Conservation (phyloP, 495 filamentous ascomycete species). For the Friedmanniomyces endolithicus region DNA sequence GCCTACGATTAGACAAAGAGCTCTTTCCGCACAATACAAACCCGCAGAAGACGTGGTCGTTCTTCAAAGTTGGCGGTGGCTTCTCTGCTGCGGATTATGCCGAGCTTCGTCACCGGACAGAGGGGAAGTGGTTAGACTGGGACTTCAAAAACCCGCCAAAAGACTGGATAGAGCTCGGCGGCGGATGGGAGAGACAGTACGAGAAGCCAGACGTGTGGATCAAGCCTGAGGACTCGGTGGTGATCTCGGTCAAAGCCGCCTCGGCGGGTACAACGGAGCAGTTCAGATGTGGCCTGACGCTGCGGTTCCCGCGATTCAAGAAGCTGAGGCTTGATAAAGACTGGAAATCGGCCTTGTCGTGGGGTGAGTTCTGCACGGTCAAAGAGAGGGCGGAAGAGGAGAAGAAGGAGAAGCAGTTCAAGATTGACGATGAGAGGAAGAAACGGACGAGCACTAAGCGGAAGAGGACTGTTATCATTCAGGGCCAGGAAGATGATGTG, state of each 20-base stretch:
- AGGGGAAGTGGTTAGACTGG: slow-evolving; percentile 86
- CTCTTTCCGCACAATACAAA: slow-evolving; percentile 43
- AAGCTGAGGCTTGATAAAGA: slow-evolving; percentile 65
- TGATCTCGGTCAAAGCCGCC: slow-evolving; percentile 83
- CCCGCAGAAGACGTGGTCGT: slow-evolving; percentile 70
- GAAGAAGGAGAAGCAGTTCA: slow-evolving; percentile 64
- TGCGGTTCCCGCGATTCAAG: slow-evolving; percentile 89
- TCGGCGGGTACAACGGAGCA: slow-evolving; percentile 58
- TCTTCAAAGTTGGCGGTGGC: slow-evolving; percentile 93
- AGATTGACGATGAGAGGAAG: slow-evolving; percentile 46
- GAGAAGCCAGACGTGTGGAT: slow-evolving; percentile 93
- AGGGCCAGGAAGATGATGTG: slow-evolving; percentile 47
- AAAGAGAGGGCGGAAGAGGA: slow-evolving; percentile 60
- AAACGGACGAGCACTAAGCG: slow-evolving; percentile 50
- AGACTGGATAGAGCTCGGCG: slow-evolving; percentile 68
- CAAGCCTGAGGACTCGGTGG: slow-evolving; percentile 71
- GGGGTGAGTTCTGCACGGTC: slow-evolving; percentile 63
- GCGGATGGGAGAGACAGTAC: slow-evolving; percentile 54
- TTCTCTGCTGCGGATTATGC: slow-evolving; percentile 78
- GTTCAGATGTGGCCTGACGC: slow-evolving; percentile 64
- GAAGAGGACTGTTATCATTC: slow-evolving; percentile 60
- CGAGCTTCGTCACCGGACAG: slow-evolving; percentile 66
- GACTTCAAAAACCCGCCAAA: slow-evolving; percentile 66
- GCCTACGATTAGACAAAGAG: slow-evolving; percentile 61
- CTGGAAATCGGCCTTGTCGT: slow-evolving; percentile 67